Conservation (phyloP, 2,329 filamentous ascomycete species). For the Aspergillus sp. region DNA sequence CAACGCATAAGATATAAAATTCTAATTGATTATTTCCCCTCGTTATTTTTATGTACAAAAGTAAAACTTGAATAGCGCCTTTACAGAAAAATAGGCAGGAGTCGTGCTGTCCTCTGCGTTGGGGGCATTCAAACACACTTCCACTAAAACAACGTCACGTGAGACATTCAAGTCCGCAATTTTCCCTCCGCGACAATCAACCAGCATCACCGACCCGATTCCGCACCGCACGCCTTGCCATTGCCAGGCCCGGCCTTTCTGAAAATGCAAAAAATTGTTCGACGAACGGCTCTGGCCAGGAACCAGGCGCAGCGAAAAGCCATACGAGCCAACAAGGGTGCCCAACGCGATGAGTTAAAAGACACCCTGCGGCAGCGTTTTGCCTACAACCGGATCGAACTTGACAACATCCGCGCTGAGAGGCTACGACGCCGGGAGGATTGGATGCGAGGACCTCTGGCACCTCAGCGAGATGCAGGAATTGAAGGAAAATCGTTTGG, state of each 20-base stretch:
- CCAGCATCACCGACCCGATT: neutral
- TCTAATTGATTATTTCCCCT: neutral
- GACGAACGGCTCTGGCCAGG: conserved; percentile 65
- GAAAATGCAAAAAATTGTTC: conserved; percentile 70
- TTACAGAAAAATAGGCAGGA: neutral
- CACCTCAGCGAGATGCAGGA: conserved; percentile 73
- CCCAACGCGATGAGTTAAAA: conserved; percentile 39
- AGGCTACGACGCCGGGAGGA: conserved; percentile 67
- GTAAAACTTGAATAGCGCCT: neutral
- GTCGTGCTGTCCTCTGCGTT: neutral
- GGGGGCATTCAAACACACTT: neutral
- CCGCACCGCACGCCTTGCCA: conserved; percentile 20
- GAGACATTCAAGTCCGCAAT: conserved; percentile 16
- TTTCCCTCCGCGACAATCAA: conserved; percentile 19
- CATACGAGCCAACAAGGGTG: conserved; percentile 45
- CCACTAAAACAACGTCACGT: neutral
- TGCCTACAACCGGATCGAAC: conserved; percentile 32
- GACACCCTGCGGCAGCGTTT: conserved; percentile 29
- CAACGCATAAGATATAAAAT: neutral
- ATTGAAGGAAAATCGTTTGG: conserved; percentile 59
- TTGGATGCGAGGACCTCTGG: conserved; percentile 74
- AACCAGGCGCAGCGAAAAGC: conserved; percentile 56
- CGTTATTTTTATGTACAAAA: neutral
- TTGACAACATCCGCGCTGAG: conserved; percentile 47
- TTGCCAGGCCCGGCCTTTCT: conserved; percentile 28